Evolutionary conservation across 768 basidiomycete species (phyloP).

Genomic region (Russula emetica): DNA sequence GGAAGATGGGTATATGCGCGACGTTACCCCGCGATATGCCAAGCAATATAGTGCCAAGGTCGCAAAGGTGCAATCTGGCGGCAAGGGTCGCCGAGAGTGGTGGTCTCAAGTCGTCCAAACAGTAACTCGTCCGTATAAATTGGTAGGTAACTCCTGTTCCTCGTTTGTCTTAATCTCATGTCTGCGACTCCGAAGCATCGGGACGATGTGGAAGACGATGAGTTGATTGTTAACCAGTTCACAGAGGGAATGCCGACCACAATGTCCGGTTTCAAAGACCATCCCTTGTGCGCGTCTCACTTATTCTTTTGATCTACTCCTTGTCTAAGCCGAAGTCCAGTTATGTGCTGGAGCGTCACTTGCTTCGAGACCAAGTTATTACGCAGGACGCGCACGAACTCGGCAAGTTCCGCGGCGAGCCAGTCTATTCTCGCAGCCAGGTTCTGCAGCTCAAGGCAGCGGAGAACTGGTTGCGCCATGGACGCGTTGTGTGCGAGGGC

Average conservation of each 20-base stretch:
- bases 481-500: constrained; percentile 64
- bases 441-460: constrained; percentile 85
- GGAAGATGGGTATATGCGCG: constrained; percentile 88
- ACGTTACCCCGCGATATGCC: constrained; percentile 89
- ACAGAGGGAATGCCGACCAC: constrained; percentile 92
- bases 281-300: constrained; percentile 64
- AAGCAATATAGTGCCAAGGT: constrained; percentile 75
- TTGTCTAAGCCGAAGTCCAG: constrained; percentile 37
- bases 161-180: background rate
- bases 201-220: constrained; percentile 90
- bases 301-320: background rate
- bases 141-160: constrained; percentile 45
- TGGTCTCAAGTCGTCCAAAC: constrained; percentile 68
- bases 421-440: constrained; percentile 81
- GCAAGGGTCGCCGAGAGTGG: constrained; percentile 73
- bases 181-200: constrained; percentile 54
- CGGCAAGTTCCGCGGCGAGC: constrained; percentile 88
- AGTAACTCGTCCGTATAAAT: constrained; percentile 70
- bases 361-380: constrained; percentile 83
- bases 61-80: constrained; percentile 70
- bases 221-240: constrained; percentile 69
- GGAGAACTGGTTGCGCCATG: constrained; percentile 93
- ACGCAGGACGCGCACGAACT: constrained; percentile 67
- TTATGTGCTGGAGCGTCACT: constrained; percentile 80
- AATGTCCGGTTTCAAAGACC: constrained; percentile 90